These are phyloP conservation scores for Sanghuangporus weigelae DNA, from an alignment of 1,284 basidiomycete species.

Conservation along the genomic window DNA sequence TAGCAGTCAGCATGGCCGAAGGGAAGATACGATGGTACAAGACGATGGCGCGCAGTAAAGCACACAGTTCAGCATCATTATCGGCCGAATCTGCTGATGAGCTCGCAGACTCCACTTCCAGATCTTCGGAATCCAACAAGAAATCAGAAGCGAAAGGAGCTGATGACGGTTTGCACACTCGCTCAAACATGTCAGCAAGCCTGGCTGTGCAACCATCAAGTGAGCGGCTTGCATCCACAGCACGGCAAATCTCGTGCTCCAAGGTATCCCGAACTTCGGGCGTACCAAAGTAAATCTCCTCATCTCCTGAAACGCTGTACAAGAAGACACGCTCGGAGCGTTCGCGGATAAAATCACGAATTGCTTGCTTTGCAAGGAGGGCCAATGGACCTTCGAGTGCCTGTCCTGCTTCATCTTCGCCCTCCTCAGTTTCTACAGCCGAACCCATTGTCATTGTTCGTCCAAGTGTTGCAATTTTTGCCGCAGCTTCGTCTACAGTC, in stretches of 20 bases:
- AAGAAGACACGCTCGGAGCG: slow-evolving; percentile 50
- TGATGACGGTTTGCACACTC: slow-evolving; percentile 33
- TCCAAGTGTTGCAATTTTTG: slow-evolving; percentile 15
- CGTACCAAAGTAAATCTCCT: slow-evolving; percentile 24
- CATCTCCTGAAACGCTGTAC: slow-evolving; percentile 35
- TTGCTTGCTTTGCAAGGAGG: slow-evolving; percentile 42
- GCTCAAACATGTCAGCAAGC: slow-evolving; percentile 50
- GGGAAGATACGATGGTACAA: slow-evolving; percentile 56
- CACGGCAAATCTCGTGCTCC: slow-evolving; percentile 38
- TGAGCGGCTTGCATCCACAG: slow-evolving; percentile 52
- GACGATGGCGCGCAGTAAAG: slow-evolving; percentile 49
- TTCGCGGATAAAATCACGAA: slow-evolving; percentile 44
- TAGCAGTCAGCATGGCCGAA: slow-evolving; percentile 27
- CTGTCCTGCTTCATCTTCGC: not conserved
- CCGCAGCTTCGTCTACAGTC: slow-evolving; percentile 43
- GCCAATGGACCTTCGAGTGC: slow-evolving; percentile 34
- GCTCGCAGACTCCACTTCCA: slow-evolving; percentile 22
- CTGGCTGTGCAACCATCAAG: slow-evolving; percentile 52
- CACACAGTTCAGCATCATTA: slow-evolving; percentile 24
- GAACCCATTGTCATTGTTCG: not conserved
- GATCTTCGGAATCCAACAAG: not conserved
- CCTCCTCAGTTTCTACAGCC: not conserved
- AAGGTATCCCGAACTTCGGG: slow-evolving; percentile 27
- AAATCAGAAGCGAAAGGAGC: not conserved
- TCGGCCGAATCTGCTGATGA: slow-evolving; percentile 23